These are phyloP conservation scores for Solanum chiquidenum DNA, from an alignment of 257 asterid genomes.

Conservation along the genomic window DNA sequence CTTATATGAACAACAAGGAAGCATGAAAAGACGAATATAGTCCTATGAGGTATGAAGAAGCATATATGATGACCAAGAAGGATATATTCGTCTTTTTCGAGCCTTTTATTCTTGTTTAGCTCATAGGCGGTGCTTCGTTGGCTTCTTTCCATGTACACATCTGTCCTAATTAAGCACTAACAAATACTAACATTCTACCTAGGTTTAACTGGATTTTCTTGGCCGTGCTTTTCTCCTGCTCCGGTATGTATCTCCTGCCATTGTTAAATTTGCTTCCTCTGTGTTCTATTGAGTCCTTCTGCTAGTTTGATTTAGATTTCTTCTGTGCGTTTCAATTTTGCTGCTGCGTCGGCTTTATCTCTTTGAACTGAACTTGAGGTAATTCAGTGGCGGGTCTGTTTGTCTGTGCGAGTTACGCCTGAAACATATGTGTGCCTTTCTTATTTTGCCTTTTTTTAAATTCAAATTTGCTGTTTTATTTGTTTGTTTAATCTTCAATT, in stretches of 20 bases:
- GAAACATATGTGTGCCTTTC: neutral
- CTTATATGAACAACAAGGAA: too few relatives aligned
- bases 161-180: too few relatives aligned
- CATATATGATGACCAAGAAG: too few relatives aligned
- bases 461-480: neutral
- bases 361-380: neutral
- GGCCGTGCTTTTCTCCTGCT: neutral
- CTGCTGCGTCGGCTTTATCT: neutral
- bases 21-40: too few relatives aligned
- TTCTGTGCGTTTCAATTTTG: neutral
- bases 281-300: neutral
- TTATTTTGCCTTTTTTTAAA: too few relatives aligned
- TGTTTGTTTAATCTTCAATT: neutral
- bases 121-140: too few relatives aligned
- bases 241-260: neutral
- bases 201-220: too few relatives aligned
- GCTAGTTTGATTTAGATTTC: neutral
- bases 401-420: neutral
- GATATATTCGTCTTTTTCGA: too few relatives aligned
- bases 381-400: neutral
- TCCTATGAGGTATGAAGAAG: too few relatives aligned
- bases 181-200: neutral
- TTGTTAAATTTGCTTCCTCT: neutral
- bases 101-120: too few relatives aligned
- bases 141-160: too few relatives aligned